Evolutionary conservation across 139 green algal genomes (phyloP).

Genomic region (Chlamydomonas sp.): DNA sequence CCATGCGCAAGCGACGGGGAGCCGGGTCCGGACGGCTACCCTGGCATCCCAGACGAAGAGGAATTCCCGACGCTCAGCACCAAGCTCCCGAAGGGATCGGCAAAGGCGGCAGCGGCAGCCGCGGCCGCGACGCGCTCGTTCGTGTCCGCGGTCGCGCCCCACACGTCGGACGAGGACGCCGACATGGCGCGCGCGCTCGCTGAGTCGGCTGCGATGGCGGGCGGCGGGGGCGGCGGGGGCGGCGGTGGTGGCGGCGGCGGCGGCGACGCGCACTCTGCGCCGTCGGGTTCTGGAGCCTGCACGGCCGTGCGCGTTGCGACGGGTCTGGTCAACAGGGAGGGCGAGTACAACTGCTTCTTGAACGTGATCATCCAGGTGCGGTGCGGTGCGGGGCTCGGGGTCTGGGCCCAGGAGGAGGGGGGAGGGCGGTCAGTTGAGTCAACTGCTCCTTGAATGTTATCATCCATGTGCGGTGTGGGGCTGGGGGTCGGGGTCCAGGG

Average conservation of each 20-base stretch:
- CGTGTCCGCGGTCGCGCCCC: no score
- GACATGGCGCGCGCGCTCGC: no score
- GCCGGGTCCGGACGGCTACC: neutral
- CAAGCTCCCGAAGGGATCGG: no score
- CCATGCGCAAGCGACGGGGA: conserved; percentile 1
- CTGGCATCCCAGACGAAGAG: conserved; percentile 1
- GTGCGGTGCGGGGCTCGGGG: no score
- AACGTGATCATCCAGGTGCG: conserved; percentile 76
- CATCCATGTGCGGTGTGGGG: conserved; percentile 58
- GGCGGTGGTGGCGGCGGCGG: no score
- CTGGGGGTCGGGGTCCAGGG: no score
- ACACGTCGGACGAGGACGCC: no score
- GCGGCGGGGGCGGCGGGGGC: neutral
- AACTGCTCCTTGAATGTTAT: conserved; percentile 90
- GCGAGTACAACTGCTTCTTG: conserved; percentile 88
- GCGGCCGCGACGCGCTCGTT: no score
- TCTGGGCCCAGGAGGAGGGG: no score
- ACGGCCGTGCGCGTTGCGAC: neutral
- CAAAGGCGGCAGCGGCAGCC: no score
- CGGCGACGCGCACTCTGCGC: neutral
- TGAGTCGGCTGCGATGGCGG: neutral
- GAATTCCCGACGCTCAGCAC: conserved; percentile 6
- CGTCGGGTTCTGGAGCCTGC: neutral
- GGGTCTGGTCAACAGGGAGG: conserved; percentile 19
- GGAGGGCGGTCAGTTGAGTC: no score